A percentile compares a stretch with the other conserved stretches of the same genome.
These are phyloP conservation scores for Dioscorea dumetorum DNA, from an alignment of 106 monocot genomes.

Conservation along the genomic window DNA sequence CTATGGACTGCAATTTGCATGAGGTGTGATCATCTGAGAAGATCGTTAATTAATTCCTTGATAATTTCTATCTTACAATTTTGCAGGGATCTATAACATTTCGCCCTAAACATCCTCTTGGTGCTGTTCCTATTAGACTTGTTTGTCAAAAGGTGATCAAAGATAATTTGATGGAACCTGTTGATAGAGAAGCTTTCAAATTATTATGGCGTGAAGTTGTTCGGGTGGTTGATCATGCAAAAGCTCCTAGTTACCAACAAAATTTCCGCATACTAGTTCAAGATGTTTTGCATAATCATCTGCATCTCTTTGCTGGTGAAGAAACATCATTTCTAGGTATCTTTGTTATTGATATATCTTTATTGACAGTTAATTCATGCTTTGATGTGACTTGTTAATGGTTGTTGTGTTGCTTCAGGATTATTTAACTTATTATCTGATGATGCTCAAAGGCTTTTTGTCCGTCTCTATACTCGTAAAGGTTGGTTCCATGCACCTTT, in stretches of 20 bases:
- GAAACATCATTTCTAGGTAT: slow-evolving; percentile 79
- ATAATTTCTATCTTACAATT: not conserved
- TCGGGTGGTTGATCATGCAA: slow-evolving; percentile 25
- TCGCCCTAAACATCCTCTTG: slow-evolving; percentile 36
- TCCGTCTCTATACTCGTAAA: slow-evolving; percentile 85
- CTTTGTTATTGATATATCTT: slow-evolving; percentile 4
- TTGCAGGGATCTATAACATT: slow-evolving; percentile 66
- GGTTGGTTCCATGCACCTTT: slow-evolving; percentile 25
- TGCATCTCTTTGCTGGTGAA: slow-evolving; percentile 47
- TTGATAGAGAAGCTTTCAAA: slow-evolving; percentile 18
- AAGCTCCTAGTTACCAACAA: slow-evolving; percentile 51
- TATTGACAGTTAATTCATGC: too few species aligned
- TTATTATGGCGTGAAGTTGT: slow-evolving; percentile 50
- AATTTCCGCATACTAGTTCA: slow-evolving; percentile 79
- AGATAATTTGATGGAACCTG: slow-evolving; percentile 11
- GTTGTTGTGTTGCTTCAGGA: slow-evolving; percentile 24
- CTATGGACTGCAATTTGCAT: too few species aligned
- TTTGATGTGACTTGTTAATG: too few species aligned
- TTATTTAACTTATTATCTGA: slow-evolving; percentile 53
- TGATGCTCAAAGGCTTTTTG: slow-evolving; percentile 77
- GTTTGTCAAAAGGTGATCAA: slow-evolving; percentile 27
- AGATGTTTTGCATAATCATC: slow-evolving; percentile 62
- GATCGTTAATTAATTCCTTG: too few species aligned
- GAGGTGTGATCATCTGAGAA: too few species aligned
- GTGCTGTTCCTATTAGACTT: slow-evolving; percentile 56